phyloP scores from a whole-genome alignment of 148 eudicot genomes.

The Cornus florida region DNA sequence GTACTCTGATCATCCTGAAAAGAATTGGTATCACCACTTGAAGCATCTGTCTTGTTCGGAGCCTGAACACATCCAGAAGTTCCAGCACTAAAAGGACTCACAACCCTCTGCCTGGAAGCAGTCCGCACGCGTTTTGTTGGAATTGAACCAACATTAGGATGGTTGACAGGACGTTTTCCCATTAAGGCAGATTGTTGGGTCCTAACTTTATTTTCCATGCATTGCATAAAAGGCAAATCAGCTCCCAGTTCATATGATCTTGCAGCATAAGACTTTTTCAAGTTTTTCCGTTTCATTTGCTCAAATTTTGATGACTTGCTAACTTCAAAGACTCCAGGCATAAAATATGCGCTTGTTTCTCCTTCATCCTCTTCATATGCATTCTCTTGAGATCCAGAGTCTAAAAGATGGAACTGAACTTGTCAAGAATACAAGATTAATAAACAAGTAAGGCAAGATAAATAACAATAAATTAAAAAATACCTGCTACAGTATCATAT shows the following conservation, averaged over 20 bases:
- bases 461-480: slow-evolving; percentile 2
- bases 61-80: slow-evolving; percentile 55
- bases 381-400: slow-evolving; percentile 54
- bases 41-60: slow-evolving; percentile 66
- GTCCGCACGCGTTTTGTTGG: slow-evolving; percentile 88
- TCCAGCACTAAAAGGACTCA: slow-evolving; percentile 57
- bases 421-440: not conserved
- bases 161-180: slow-evolving; percentile 64
- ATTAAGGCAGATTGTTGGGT: slow-evolving; percentile 36
- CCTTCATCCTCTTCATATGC: slow-evolving; percentile 78
- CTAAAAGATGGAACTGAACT: slow-evolving; percentile 24
- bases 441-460: slow-evolving; percentile 15
- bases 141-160: slow-evolving; percentile 54
- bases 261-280: slow-evolving; percentile 36
- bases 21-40: slow-evolving; percentile 89
- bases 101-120: slow-evolving; percentile 82
- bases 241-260: slow-evolving; percentile 54
- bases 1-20: slow-evolving; percentile 83
- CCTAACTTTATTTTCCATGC: slow-evolving; percentile 52
- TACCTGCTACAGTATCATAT: slow-evolving; percentile 74
- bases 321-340: slow-evolving; percentile 48
- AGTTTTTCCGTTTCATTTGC: slow-evolving; percentile 57
- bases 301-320: slow-evolving; percentile 47
- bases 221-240: slow-evolving; percentile 48
- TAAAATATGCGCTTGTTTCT: slow-evolving; percentile 52